A percentile compares a stretch with the other conserved stretches of the same genome.
phyloP scores from a whole-genome alignment of 2,329 filamentous ascomycete species.

The Gnomoniopsis smithogilvyi region DNA sequence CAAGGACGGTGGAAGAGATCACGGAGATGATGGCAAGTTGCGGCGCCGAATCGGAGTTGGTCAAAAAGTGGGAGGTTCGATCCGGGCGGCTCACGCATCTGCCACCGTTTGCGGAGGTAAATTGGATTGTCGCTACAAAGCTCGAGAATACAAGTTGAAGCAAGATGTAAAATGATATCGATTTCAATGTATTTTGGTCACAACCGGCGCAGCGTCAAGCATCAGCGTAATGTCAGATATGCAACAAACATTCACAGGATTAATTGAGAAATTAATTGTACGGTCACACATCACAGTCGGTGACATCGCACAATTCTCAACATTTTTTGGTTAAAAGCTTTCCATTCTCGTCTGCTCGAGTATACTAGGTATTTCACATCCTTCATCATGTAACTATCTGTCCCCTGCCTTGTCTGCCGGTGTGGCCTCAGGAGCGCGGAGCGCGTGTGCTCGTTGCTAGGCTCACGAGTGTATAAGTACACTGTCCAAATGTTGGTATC shows the following conservation, averaged over 20 bases:
- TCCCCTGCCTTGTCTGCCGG: slow-evolving; percentile 9
- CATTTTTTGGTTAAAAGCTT: not conserved
- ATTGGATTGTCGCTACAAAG: slow-evolving; percentile 50
- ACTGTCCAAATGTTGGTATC: not conserved
- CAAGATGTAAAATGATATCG: too few species aligned
- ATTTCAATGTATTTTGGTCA: not conserved
- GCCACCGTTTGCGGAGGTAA: slow-evolving; percentile 48
- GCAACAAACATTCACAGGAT: too few species aligned
- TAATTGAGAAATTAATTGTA: too few species aligned
- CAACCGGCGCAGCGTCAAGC: not conserved
- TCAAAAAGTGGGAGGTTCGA: slow-evolving; percentile 44
- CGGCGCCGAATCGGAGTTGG: slow-evolving; percentile 34
- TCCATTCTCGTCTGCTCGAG: not conserved
- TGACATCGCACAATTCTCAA: too few species aligned
- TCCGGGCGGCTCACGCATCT: slow-evolving; percentile 46
- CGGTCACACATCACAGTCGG: too few species aligned
- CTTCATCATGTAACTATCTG: not conserved
- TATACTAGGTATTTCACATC: not conserved
- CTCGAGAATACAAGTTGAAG: slow-evolving; percentile 12
- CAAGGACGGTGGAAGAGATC: slow-evolving; percentile 64
- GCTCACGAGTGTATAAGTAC: slow-evolving; percentile 9
- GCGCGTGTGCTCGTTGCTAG: slow-evolving; percentile 21
- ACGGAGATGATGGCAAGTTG: slow-evolving; percentile 54
- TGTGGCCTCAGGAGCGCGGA: slow-evolving; percentile 15
- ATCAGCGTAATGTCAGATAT: too few species aligned